Base-by-base conservation (phyloP, 2,329 filamentous ascomycete species). In the Orbilia oligospora region DNA sequence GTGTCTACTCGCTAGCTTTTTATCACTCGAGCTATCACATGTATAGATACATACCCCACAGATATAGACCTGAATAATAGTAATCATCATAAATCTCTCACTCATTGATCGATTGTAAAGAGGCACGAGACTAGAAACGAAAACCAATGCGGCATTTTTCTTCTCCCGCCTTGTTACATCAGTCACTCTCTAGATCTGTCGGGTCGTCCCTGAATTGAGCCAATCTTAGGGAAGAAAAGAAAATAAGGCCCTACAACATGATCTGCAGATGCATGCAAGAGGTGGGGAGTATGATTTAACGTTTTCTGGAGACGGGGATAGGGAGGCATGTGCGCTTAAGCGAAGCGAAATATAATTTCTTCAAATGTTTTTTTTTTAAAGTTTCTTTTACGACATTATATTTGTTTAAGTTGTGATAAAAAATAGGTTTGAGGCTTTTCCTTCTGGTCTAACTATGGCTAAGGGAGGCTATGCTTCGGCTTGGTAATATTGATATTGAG, bases 201-300 rank as follows among this genome's bases (percentile, higher is more conserved):
- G 16, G 18, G 44, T 20, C 18, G 65, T 55, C 65, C 72, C 72
- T 77, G 72, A 69, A 55, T 33, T n/a, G 41, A 16, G 6, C 27
- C 27, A 30, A 30, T n/a, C n/a, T n/a, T n/a, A n/a, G n/a, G n/a
- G n/a, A n/a, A n/a, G n/a, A n/a, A n/a, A n/a, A n/a, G 18, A 44
- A n/a, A 8, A 36, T 12, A 33, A 55, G 10, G 30, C 66, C 67
- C 73, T 64, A 30, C 53, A 53, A 22, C 4, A 58, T 41, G 75
- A 78, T 78, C 75, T 68, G 68, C 75, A 58, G 63, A 53, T 78
- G 73, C 73, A 78, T 72, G 75, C 75, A 71, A 44, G 44, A 65
- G 27, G 36, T n/a, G 33, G 20, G 24, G 16, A 63, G 18, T 27
- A 51, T 63, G 33, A 18, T 61, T 61, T 44, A 41, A 61, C 53